These are phyloP conservation scores for Ceratocystis cacaofunesta DNA, from an alignment of 2,329 filamentous ascomycete species.

Conservation along the genomic window DNA sequence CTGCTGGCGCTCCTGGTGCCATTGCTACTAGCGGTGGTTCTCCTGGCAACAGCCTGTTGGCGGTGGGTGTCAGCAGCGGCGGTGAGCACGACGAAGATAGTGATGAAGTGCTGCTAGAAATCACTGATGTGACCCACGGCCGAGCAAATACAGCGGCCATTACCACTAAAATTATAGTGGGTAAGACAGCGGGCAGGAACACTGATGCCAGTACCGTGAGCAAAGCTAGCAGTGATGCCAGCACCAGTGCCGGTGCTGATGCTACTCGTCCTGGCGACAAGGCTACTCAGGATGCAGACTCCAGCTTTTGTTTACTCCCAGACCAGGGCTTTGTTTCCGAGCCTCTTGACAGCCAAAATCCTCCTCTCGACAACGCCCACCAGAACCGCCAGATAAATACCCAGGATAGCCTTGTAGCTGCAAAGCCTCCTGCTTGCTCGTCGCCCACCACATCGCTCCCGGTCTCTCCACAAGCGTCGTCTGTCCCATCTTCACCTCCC, in stretches of 20 bases:
- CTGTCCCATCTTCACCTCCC: neutral
- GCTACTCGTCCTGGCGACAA: neutral
- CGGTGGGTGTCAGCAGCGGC: neutral
- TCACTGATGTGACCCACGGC: constrained; percentile 7
- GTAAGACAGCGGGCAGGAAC: constrained; percentile 4
- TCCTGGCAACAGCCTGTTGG: neutral
- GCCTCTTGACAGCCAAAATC: constrained; percentile 3
- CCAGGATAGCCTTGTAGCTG: neutral
- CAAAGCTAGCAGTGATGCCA: constrained; percentile 24
- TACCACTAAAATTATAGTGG: constrained; percentile 11
- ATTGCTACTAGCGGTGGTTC: neutral
- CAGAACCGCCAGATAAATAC: constrained; percentile 7
- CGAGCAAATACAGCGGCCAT: constrained; percentile 16
- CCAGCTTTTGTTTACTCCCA: constrained; percentile 31
- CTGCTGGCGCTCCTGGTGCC: neutral
- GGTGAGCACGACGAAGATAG: neutral
- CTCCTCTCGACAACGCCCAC: constrained; percentile 12
- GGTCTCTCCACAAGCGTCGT: too few species aligned
- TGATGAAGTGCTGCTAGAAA: constrained; percentile 3
- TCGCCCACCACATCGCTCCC: too few species aligned
- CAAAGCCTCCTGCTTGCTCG: neutral
- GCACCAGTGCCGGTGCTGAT: neutral
- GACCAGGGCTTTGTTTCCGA: neutral
- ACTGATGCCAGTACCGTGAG: constrained; percentile 20
- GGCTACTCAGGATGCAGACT: constrained; percentile 23